Evolutionary conservation across 306 rosid species (phyloP), one percentile per base, ranked within the genome.

Genomic region (Pterocarpus santalinus): DNA sequence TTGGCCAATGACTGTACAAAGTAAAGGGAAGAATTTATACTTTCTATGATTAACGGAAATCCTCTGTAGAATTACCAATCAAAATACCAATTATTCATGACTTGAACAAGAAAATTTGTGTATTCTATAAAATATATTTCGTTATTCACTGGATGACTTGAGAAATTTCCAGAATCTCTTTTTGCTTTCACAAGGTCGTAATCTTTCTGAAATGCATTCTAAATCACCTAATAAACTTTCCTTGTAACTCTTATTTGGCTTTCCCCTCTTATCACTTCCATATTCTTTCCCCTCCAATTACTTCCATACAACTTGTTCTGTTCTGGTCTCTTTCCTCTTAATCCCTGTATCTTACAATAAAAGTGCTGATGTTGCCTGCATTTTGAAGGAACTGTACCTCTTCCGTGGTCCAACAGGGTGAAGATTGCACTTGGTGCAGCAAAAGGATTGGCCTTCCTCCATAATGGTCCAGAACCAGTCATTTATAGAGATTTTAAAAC

Each of bases 401-500:
- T 95, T 52, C 97, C 97, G 1, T 95, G 98, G 98, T 77, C 94
- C 84, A 92, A 91, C 85, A 89, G 98, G 89, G 87, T 95, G 43
- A 95, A 92, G 91, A 95, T 95, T 58, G 90, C 98, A 62, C 90
- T 95, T 72, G 97, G 97, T 30, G 98, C 98, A 6, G 98, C 98
- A n/a, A 91, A 90, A 87, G 98, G 98, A 65, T 81, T 95, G 85
- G 95, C 98, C 51, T 95, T 95, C 87, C 98, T 95, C 76, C 98
- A 95, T 70, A 91, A 89, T 75, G 98, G 95, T 81, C 97, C 92
- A 38, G 95, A 92, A 78, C 97, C 97, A 15, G 97, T 95, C 73
- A 95, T 95, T 76, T 95, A 95, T 79, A 90, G 98, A 89, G 98
- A 95, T 85, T 95, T 95, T 47, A 95, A 95, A 94, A 95, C 98